Evolutionary conservation across 1,139 yeast genomes (phyloP), one percentile per base, ranked within the genome.

Genomic region (Candida dubliniensis): DNA sequence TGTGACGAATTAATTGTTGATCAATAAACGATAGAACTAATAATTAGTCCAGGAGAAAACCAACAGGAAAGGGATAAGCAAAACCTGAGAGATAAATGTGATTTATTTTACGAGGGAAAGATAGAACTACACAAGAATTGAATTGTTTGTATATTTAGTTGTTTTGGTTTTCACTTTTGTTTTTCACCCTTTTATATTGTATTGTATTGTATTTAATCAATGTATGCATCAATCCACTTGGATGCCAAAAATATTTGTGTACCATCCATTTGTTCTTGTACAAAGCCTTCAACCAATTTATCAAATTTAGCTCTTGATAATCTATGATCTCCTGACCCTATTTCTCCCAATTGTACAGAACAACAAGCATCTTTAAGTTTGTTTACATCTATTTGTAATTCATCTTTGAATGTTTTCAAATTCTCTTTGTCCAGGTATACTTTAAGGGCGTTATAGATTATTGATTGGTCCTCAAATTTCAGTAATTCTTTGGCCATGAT

Each of bases 1-100:
- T 95, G 96, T 61, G 98, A 93, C 66, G 99, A 93, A 70, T 79
- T 93, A 60, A 90, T 93, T 62, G 88, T 90, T 49, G 98, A 93
- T 64, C 85, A 81, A 58, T 84, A 71, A 47, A 55, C 15, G 15
- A 24, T 13, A 13, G 23, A 11, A 12, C 25, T 55, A 32, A 7
- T 24, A 4, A 18, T 4, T 25, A 12, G n/a, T 11, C 13, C 31
- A 12, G 12, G 26, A 24, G 27, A 6, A 24, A 8, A 23, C 15
- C 24, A 32, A 32, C 7, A 2, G 8, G 10, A 13, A 27, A 10
- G n/a, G 30, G 7, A n/a, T 27, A n/a, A n/a, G 10, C 4, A 27
- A 27, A 27, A 27, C n/a, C n/a, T 4, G 29, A 12, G 27, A 29
- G 7, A 23, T 13, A 30, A n/a, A 12, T 14, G 3, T 18, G 23